Evolutionary conservation across 345 rosid genomes (phyloP).

Genomic region (Cardamine occulta): DNA sequence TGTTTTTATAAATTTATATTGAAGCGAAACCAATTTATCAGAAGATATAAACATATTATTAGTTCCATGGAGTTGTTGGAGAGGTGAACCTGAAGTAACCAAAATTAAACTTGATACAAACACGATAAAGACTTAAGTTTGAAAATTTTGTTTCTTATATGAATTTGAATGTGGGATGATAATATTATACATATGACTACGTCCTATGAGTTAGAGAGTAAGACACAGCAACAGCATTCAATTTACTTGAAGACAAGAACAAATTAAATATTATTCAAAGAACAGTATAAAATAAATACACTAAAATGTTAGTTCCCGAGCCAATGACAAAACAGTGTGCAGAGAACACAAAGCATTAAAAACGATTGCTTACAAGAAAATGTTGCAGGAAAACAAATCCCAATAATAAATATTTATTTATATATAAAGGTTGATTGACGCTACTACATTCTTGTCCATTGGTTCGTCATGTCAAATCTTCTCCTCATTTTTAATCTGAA

Average conservation of each 20-base stretch:
- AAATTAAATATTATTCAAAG: neutral
- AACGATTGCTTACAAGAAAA: constrained; percentile 43
- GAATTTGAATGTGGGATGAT: constrained; percentile 11
- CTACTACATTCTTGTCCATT: constrained; percentile 47
- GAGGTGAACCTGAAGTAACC: constrained; percentile 20
- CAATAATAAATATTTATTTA: neutral
- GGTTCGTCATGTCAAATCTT: constrained; percentile 47
- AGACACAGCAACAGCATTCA: constrained; percentile 29
- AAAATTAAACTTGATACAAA: neutral
- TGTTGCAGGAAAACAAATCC: constrained; percentile 46
- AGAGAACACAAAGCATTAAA: constrained; percentile 46
- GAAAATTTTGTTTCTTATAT: neutral
- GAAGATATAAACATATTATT: neutral
- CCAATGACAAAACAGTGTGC: constrained; percentile 33
- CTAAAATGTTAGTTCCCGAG: constrained; percentile 16
- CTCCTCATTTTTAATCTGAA: neutral
- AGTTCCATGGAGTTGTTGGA: constrained; percentile 15
- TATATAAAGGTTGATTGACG: constrained; percentile 42
- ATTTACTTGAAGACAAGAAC: constrained; percentile 26
- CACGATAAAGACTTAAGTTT: neutral
- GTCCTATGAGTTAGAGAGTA: constrained; percentile 10
- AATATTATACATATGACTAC: neutral
- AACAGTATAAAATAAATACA: neutral
- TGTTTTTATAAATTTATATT: neutral
- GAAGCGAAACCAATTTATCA: neutral